Percentiles rank a stretch among this genome's conserved stretches.
These are phyloP conservation scores for Marchantia paleacea DNA, from an alignment of 225 moss, liverwort and hornwort species.

Conservation along the genomic window DNA sequence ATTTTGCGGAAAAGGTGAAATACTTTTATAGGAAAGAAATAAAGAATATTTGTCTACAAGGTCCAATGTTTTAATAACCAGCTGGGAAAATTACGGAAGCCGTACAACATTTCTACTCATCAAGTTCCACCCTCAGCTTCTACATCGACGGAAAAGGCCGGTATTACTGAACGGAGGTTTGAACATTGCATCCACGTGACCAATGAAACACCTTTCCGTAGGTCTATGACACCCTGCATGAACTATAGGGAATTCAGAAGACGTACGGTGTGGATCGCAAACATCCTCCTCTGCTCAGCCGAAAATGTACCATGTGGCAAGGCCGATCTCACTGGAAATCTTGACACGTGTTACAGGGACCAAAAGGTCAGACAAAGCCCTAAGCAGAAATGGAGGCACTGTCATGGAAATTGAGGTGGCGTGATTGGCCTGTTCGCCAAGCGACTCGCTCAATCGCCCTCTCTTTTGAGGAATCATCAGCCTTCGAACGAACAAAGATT, in stretches of 20 bases:
- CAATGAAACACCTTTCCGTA: too few relatives aligned
- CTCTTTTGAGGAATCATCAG: not conserved
- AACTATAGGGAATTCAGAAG: not conserved
- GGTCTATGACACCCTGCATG: not conserved
- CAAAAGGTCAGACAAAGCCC: constrained; percentile 8
- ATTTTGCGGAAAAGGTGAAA: too few relatives aligned
- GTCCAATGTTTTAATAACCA: too few relatives aligned
- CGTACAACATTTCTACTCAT: too few relatives aligned
- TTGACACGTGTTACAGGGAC: not conserved
- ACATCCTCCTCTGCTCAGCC: not conserved
- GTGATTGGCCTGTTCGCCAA: not conserved
- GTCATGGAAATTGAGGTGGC: not conserved
- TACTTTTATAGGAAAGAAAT: too few relatives aligned
- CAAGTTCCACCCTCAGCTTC: too few relatives aligned
- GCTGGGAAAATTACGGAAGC: too few relatives aligned
- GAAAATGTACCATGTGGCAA: not conserved
- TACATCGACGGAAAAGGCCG: too few relatives aligned
- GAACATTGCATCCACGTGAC: too few relatives aligned
- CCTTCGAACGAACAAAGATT: not conserved
- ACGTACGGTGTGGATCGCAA: not conserved
- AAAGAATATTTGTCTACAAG: too few relatives aligned
- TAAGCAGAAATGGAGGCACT: not conserved
- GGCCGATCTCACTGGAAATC: not conserved
- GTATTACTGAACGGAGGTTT: too few relatives aligned
- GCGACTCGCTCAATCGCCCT: constrained; percentile 14